These are phyloP conservation scores for Scleroderma citrinum DNA, from an alignment of 768 basidiomycete genomes.

Conservation along the genomic window DNA sequence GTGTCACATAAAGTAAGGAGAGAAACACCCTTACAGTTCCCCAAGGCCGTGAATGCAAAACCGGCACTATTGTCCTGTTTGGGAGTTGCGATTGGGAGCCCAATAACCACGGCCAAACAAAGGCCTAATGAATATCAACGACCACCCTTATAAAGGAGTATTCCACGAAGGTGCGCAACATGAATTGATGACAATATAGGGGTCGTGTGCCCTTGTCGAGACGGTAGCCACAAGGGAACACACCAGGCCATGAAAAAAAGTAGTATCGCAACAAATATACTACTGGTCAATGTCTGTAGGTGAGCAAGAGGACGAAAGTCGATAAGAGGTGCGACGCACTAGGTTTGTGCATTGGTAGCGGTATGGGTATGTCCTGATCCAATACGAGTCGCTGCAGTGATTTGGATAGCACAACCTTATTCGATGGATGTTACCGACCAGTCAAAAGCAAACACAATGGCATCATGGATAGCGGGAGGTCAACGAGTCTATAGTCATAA, in stretches of 20 bases:
- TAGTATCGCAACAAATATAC: neutral
- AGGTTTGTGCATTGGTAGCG: conserved; percentile 37
- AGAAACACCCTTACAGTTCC: conserved; percentile 47
- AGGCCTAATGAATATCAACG: conserved; percentile 38
- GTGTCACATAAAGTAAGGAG: conserved; percentile 4
- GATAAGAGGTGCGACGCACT: conserved; percentile 29
- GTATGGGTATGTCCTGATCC: conserved; percentile 35
- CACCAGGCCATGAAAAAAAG: neutral
- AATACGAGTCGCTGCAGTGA: conserved; percentile 61
- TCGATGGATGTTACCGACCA: conserved; percentile 46
- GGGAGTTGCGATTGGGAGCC: conserved; percentile 58
- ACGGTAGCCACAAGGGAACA: neutral
- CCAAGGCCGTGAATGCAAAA: conserved; percentile 57
- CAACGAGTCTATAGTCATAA: too few species aligned
- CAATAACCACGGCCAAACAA: conserved; percentile 62
- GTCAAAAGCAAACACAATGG: too few species aligned
- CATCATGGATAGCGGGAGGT: too few species aligned
- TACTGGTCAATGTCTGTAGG: neutral
- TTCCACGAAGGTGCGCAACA: too few species aligned
- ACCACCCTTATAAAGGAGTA: neutral
- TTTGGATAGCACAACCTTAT: conserved; percentile 60
- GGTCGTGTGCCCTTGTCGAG: neutral
- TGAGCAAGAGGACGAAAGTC: neutral
- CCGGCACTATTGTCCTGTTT: conserved; percentile 49
- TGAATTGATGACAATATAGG: neutral